A percentile compares a stretch with the other conserved stretches of the same genome.
These are phyloP conservation scores for Phytophthora hibernalis DNA, from an alignment of 352 stramenopile species.

Conservation along the genomic window DNA sequence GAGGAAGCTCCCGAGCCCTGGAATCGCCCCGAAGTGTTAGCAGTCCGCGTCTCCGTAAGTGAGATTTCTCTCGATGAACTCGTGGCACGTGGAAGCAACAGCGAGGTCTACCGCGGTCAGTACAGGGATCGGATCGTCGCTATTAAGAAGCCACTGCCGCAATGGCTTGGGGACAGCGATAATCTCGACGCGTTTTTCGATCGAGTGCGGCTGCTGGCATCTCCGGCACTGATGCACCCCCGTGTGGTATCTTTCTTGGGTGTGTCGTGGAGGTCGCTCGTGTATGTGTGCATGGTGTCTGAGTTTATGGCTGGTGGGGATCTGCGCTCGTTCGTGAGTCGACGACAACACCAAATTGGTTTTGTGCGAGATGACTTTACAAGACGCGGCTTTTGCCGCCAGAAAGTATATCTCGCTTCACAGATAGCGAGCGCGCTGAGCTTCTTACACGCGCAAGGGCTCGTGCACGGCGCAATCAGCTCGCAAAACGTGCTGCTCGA, in stretches of 20 bases:
- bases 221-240: slow-evolving; percentile 47
- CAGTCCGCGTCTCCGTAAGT: slow-evolving; percentile 29
- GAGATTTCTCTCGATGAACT: slow-evolving; percentile 37
- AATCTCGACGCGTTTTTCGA: slow-evolving; percentile 58
- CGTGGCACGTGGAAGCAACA: slow-evolving; percentile 46
- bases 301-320: slow-evolving; percentile 70
- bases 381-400: slow-evolving; percentile 39
- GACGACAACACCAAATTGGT: slow-evolving; percentile 37
- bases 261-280: slow-evolving; percentile 58
- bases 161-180: slow-evolving; percentile 45
- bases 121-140: slow-evolving; percentile 51
- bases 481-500: slow-evolving; percentile 47
- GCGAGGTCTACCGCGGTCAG: slow-evolving; percentile 67
- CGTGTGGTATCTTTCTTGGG: slow-evolving; percentile 56
- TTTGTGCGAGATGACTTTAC: slow-evolving; percentile 8
- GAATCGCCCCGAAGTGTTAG: slow-evolving; percentile 34
- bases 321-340: slow-evolving; percentile 46
- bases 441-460: slow-evolving; percentile 58
- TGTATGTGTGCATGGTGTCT: slow-evolving; percentile 56
- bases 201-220: slow-evolving; percentile 50
- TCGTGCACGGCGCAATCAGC: slow-evolving; percentile 41
- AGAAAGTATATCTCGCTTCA: slow-evolving; percentile 58
- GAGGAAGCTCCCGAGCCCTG: slow-evolving; percentile 25
- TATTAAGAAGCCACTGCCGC: slow-evolving; percentile 63
- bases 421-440: slow-evolving; percentile 52